These are phyloP conservation scores for Huntiella decipiens DNA, from an alignment of 2,329 filamentous ascomycete genomes.

Conservation along the genomic window DNA sequence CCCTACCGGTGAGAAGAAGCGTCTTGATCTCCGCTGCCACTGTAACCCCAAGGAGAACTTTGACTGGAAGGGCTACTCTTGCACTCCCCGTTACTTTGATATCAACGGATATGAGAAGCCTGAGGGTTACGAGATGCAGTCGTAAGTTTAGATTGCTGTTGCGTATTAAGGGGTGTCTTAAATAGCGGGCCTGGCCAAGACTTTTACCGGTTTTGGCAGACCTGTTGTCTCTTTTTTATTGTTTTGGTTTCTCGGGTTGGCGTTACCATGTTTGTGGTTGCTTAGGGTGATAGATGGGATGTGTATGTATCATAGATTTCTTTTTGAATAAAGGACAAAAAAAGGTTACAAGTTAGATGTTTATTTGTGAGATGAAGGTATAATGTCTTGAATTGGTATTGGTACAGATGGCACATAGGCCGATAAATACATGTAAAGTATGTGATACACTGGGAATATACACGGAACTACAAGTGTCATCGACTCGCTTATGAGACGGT, in stretches of 20 bases:
- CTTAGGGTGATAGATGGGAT: background rate
- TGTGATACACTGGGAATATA: no score
- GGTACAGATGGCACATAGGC: no score
- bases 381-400: no score
- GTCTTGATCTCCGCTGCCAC: slow-evolving; percentile 73
- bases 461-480: background rate
- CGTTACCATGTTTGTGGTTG: slow-evolving; percentile 8
- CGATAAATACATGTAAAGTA: no score
- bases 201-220: no score
- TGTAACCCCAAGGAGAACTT: slow-evolving; percentile 96
- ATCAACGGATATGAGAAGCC: slow-evolving; percentile 67
- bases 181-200: background rate
- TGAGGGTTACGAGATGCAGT: slow-evolving; percentile 61
- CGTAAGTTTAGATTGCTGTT: slow-evolving; percentile 17
- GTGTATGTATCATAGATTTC: slow-evolving; percentile 5
- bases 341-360: background rate
- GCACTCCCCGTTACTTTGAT: slow-evolving; percentile 73
- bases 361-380: no score
- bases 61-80: slow-evolving; percentile 98
- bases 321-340: background rate
- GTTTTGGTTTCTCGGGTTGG: slow-evolving; percentile 7
- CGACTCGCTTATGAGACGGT: slow-evolving; percentile 25
- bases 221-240: background rate
- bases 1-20: slow-evolving; percentile 70
- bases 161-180: background rate